Evolutionary conservation across 2,329 filamentous ascomycete genomes (phyloP).

Genomic region (Diplodia intermedia): DNA sequence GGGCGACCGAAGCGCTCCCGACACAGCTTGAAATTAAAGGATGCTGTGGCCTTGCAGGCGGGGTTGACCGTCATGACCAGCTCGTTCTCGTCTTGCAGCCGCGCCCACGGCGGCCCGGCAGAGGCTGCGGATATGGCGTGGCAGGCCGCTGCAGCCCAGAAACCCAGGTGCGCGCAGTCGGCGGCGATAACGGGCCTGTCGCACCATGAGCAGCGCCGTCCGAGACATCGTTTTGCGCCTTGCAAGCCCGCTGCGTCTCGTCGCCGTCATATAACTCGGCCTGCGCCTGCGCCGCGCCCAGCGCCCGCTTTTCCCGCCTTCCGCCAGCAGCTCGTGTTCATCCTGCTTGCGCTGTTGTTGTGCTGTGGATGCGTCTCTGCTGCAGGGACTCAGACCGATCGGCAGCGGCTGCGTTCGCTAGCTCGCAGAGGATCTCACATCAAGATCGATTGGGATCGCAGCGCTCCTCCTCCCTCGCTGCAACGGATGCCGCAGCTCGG

Average conservation of each 20-base stretch:
- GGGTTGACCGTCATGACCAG: constrained; percentile 22
- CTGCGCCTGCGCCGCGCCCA: not conserved
- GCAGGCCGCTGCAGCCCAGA: constrained; percentile 15
- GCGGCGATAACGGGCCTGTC: constrained; percentile 25
- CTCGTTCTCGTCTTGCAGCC: constrained; percentile 33
- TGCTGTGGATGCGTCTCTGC: constrained; percentile 27
- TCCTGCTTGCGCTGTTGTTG: constrained; percentile 31
- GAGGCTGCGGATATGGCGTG: constrained; percentile 6
- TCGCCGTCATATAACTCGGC: constrained; percentile 23
- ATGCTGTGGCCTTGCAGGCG: constrained; percentile 23
- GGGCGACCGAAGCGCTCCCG: not conserved
- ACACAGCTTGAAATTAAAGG: constrained; percentile 22
- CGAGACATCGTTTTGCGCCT: constrained; percentile 19
- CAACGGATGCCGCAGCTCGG: constrained; percentile 31
- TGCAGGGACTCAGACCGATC: constrained; percentile 30
- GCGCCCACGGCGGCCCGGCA: constrained; percentile 1
- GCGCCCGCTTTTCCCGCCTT: constrained; percentile 1
- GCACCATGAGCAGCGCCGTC: constrained; percentile 28
- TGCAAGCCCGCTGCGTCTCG: constrained; percentile 16
- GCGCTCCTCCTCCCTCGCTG: constrained; percentile 10
- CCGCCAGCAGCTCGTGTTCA: constrained; percentile 6
- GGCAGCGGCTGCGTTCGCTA: constrained; percentile 27
- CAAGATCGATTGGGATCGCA: constrained; percentile 30
- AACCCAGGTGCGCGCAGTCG: constrained; percentile 5
- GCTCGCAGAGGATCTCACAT: constrained; percentile 18